phyloP scores from a whole-genome alignment of 2,329 filamentous ascomycete species.

The Purpureocillium takamizusanense region DNA sequence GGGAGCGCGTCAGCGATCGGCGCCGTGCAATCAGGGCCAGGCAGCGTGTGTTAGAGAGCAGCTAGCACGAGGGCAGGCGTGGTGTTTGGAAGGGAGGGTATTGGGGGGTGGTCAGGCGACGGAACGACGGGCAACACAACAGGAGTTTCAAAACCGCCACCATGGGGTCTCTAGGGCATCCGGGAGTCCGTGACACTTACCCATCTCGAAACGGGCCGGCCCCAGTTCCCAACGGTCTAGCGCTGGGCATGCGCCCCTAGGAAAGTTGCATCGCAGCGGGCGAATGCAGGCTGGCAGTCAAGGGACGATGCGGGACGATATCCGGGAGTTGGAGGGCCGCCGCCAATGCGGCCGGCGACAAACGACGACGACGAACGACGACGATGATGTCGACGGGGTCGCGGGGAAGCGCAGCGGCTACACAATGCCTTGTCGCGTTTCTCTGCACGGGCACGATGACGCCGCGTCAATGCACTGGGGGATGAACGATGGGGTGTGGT shows the following conservation, averaged over 20 bases:
- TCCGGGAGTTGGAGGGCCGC: no score
- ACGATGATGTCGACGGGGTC: background rate
- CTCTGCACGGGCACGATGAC: background rate
- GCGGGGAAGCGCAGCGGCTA: no score
- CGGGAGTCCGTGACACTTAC: conserved; percentile 9
- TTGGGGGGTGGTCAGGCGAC: background rate
- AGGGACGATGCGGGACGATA: no score
- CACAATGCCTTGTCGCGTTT: no score
- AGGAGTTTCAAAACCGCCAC: background rate
- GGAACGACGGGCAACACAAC: background rate
- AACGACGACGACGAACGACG: background rate
- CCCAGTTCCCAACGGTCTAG: conserved; percentile 11
- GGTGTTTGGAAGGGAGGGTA: background rate
- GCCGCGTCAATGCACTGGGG: background rate
- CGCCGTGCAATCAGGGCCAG: no score
- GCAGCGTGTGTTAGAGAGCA: no score
- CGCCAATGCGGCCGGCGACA: background rate
- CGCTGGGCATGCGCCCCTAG: conserved; percentile 10
- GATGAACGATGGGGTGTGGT: background rate
- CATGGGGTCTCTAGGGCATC: no score
- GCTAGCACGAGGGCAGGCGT: no score
- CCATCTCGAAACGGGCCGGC: conserved; percentile 16
- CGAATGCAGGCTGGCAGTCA: background rate
- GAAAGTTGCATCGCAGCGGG: conserved; percentile 4
- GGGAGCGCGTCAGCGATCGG: conserved; percentile 8